Evolutionary conservation across 2,329 filamentous ascomycete species (phyloP).

Genomic region (Pyrenochaeta sp.): DNA sequence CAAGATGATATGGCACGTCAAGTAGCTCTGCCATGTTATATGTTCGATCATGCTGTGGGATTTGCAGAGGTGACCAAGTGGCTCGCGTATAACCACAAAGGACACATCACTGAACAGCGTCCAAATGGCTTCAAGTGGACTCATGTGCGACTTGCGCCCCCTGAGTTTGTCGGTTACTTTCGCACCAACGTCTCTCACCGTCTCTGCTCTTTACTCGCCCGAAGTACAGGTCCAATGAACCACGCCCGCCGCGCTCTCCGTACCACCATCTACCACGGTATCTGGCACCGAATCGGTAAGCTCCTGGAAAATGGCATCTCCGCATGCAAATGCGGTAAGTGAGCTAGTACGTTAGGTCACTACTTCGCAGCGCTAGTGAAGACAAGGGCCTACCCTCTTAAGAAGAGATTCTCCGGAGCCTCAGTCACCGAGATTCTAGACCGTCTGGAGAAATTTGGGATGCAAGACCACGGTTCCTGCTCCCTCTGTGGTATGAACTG

Average conservation of each 20-base stretch:
- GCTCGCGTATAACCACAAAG: slow-evolving; percentile 41
- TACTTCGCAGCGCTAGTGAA: slow-evolving; percentile 22
- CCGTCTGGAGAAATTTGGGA: slow-evolving; percentile 1
- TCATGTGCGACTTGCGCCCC: slow-evolving; percentile 16
- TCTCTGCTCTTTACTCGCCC: background rate
- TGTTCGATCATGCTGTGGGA: slow-evolving; percentile 39
- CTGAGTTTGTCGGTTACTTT: slow-evolving; percentile 25
- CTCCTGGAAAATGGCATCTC: slow-evolving; percentile 14
- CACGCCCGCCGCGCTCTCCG: slow-evolving; percentile 26
- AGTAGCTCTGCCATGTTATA: slow-evolving; percentile 37
- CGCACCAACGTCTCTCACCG: background rate
- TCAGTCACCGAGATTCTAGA: background rate
- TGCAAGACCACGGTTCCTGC: no score
- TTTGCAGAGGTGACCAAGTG: slow-evolving; percentile 38
- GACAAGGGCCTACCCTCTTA: slow-evolving; percentile 23
- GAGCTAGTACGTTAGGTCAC: slow-evolving; percentile 19
- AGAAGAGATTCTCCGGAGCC: background rate
- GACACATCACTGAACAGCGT: slow-evolving; percentile 34
- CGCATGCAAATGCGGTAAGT: slow-evolving; percentile 21
- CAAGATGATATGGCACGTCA: background rate
- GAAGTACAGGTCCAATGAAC: slow-evolving; percentile 27
- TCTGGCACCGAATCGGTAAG: slow-evolving; percentile 21
- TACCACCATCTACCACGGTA: slow-evolving; percentile 14
- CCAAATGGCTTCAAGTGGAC: slow-evolving; percentile 29
- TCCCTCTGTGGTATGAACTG: no score